Conservation (phyloP, 1,284 basidiomycete species). For the Trametes sp. region DNA sequence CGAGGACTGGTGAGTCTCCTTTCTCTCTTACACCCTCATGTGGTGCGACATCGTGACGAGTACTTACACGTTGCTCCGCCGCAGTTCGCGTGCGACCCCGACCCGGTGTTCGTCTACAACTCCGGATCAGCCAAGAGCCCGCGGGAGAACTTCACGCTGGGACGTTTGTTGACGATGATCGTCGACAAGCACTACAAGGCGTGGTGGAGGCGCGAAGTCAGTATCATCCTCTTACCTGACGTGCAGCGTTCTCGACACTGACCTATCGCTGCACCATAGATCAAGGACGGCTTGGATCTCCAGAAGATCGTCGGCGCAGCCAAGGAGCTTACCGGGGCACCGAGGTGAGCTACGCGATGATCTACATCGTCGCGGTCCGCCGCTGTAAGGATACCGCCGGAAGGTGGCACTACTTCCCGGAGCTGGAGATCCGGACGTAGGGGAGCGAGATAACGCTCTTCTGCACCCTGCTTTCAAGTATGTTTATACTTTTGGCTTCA, state of each 20-base stretch:
- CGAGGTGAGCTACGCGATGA: neutral
- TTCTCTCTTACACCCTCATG: neutral
- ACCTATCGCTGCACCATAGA: too few relatives aligned
- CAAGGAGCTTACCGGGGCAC: neutral
- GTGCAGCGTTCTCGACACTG: too few relatives aligned
- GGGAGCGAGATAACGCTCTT: neutral
- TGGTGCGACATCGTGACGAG: too few relatives aligned
- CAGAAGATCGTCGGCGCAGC: neutral
- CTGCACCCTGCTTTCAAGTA: too few relatives aligned
- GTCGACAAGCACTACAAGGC: neutral
- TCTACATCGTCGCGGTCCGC: constrained; percentile 5
- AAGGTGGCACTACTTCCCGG: constrained; percentile 6
- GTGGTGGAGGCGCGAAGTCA: neutral
- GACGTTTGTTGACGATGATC: constrained; percentile 4
- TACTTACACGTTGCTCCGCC: neutral
- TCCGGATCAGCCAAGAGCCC: neutral
- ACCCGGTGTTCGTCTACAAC: neutral
- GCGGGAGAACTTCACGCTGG: neutral
- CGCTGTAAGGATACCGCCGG: neutral
- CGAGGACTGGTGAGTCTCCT: neutral
- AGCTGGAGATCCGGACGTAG: constrained; percentile 2
- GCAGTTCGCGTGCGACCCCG: neutral
- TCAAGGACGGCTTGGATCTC: neutral
- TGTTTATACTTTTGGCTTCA: too few relatives aligned
- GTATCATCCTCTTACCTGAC: too few relatives aligned